Conservation (phyloP, 768 basidiomycete genomes). For the Tulasnella sp. region DNA sequence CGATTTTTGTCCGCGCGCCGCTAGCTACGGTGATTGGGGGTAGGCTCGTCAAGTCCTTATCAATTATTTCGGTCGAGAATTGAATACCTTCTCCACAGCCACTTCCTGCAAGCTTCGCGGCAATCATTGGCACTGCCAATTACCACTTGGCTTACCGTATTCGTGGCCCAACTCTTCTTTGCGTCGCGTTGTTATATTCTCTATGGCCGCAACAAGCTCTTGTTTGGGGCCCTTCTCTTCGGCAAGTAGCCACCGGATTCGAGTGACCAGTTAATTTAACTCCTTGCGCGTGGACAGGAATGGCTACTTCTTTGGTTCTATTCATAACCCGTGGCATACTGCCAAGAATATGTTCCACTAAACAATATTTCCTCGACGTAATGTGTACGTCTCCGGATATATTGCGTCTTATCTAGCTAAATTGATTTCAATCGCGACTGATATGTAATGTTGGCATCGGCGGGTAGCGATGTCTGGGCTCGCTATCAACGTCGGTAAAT, state of each 20-base stretch:
- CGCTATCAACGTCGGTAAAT: neutral
- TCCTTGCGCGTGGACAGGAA: neutral
- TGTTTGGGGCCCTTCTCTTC: neutral
- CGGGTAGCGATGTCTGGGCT: neutral
- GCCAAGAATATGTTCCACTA: neutral
- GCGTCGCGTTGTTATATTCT: neutral
- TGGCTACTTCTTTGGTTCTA: neutral
- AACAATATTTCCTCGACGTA: neutral
- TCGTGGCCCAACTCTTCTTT: neutral
- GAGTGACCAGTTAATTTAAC: neutral
- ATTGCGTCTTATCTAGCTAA: neutral
- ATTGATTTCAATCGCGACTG: neutral
- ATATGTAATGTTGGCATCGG: neutral
- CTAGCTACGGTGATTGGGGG: neutral
- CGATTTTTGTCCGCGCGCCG: neutral
- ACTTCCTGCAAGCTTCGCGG: neutral
- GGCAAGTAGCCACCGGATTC: neutral
- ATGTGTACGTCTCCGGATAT: neutral
- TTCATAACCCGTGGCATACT: neutral
- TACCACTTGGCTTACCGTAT: neutral
- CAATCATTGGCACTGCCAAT: neutral
- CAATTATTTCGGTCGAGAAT: neutral
- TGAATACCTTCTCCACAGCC: neutral
- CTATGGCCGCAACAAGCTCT: neutral
- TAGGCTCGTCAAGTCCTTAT: neutral